Base-by-base conservation (phyloP, 1,284 basidiomycete species). In the Leccinum huronense region DNA sequence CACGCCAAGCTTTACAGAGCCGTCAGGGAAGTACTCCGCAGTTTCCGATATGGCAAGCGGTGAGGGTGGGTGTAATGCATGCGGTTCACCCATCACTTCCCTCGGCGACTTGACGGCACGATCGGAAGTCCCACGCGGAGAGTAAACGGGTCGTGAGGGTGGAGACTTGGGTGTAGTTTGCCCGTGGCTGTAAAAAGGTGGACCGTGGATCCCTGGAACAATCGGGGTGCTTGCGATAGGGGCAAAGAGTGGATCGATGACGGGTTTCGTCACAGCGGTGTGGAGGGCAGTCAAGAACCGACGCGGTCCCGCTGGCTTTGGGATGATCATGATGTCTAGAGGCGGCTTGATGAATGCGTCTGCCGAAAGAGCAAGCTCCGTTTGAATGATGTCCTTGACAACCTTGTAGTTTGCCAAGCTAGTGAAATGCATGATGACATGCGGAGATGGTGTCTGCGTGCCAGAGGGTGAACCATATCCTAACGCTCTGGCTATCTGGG, bases 251-350 rank as follows among this genome's bases (percentile, higher is more conserved):
- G 95, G 91, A 72, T 97, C 95, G 30, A 98, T 87, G 11, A 88
- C 72, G 0, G 95, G 95, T 68, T 89, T 92, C 13, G 86, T 90
- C 57, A 93, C 82, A 2, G 93, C 91, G 3, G 93, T 97, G 73
- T 95, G 90, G 16, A 98, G 79, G 10, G 95, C 91, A 5, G 94
- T 95, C 65, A 98, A 79, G 69, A 97, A 89, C 9, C 95, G 86
- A 40, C 95, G 86, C 1, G 95, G 95, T 3, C 96, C 96, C 9
- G 93, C 94, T 5, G 95, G 95, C 77, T 98, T 98, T 5, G 94
- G 95, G 33, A 98, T 90, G 68, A 98, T 93, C 81, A 97, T 91
- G 33, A 97, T 86, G 70, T 98, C 95, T 0, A 95, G 90, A 16
- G 74, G 73, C 14, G 69, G 81, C 66, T 48, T 80, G 74, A 19